Evolutionary conservation across 2,329 filamentous ascomycete genomes (phyloP).

Genomic region (Colletotrichum tofieldiae): DNA sequence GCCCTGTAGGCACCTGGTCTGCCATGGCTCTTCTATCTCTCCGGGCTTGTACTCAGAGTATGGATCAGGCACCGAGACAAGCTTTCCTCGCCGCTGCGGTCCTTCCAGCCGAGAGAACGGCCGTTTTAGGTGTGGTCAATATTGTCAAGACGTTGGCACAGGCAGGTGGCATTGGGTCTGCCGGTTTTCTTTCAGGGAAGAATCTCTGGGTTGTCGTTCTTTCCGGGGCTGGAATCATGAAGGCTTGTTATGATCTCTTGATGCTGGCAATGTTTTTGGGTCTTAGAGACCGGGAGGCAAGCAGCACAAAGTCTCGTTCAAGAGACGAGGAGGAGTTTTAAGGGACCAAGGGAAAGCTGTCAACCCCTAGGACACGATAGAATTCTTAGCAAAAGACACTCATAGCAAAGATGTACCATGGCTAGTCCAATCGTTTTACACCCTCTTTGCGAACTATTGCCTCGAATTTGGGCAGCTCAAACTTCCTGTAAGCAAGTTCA

Average conservation of each 20-base stretch:
- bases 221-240: conserved; percentile 73
- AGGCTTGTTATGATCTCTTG: conserved; percentile 73
- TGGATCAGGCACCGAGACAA: conserved; percentile 80
- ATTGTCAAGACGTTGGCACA: conserved; percentile 77
- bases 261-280: conserved; percentile 66
- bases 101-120: conserved; percentile 76
- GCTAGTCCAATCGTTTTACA: conserved; percentile 19
- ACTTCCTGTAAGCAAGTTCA: conserved; percentile 49
- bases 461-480: conserved; percentile 59
- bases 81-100: conserved; percentile 80
- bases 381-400: neutral
- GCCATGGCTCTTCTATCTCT: conserved; percentile 74
- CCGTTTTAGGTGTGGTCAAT: conserved; percentile 80
- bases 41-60: conserved; percentile 74
- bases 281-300: conserved; percentile 48
- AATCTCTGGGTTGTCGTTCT: conserved; percentile 75
- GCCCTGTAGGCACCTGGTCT: conserved; percentile 59
- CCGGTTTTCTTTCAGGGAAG: conserved; percentile 72
- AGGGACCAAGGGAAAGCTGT: neutral
- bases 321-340: conserved; percentile 32
- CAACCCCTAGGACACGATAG: neutral
- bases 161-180: conserved; percentile 74
- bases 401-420: neutral
- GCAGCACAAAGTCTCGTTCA: conserved; percentile 38
- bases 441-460: conserved; percentile 38